Evolutionary conservation across 2,329 filamentous ascomycete species (phyloP).

Genomic region (Massarina eburnea): DNA sequence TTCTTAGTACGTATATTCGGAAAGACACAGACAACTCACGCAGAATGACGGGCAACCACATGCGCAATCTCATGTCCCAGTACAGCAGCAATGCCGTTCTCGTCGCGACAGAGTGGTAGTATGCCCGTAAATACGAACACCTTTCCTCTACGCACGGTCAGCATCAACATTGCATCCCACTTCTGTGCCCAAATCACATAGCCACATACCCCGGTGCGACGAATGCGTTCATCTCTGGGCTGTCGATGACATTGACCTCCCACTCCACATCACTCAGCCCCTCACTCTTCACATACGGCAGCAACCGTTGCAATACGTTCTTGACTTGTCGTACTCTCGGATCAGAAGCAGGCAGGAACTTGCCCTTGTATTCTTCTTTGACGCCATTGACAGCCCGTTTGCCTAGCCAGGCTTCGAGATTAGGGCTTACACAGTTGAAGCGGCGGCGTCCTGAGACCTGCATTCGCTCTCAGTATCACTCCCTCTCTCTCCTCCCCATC

Average conservation of each 20-base stretch:
- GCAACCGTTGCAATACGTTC: constrained; percentile 65
- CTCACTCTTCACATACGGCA: constrained; percentile 63
- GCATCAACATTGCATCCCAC: too few relatives aligned
- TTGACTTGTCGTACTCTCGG: constrained; percentile 59
- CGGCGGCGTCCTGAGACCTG: constrained; percentile 67
- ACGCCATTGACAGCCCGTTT: constrained; percentile 59
- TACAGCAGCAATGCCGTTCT: constrained; percentile 72
- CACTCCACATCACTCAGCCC: constrained; percentile 53
- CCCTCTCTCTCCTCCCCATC: background rate
- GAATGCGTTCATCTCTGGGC: constrained; percentile 70
- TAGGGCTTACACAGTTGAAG: constrained; percentile 69
- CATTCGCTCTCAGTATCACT: constrained; percentile 2
- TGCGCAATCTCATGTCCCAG: constrained; percentile 81
- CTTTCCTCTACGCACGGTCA: constrained; percentile 57
- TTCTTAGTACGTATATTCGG: constrained; percentile 2
- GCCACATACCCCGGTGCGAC: constrained; percentile 64
- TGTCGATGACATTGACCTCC: constrained; percentile 77
- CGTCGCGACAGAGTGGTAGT: constrained; percentile 64
- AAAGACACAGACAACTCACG: constrained; percentile 18
- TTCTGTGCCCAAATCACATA: background rate
- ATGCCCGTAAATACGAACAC: constrained; percentile 80
- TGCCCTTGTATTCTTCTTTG: constrained; percentile 55
- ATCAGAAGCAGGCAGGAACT: constrained; percentile 63
- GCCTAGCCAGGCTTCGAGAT: constrained; percentile 57
- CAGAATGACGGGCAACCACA: constrained; percentile 51